A percentile compares a stretch with the other conserved stretches of the same genome.
These are phyloP conservation scores for Artemisia annua DNA, from an alignment of 129 eudicot species.

Conservation along the genomic window DNA sequence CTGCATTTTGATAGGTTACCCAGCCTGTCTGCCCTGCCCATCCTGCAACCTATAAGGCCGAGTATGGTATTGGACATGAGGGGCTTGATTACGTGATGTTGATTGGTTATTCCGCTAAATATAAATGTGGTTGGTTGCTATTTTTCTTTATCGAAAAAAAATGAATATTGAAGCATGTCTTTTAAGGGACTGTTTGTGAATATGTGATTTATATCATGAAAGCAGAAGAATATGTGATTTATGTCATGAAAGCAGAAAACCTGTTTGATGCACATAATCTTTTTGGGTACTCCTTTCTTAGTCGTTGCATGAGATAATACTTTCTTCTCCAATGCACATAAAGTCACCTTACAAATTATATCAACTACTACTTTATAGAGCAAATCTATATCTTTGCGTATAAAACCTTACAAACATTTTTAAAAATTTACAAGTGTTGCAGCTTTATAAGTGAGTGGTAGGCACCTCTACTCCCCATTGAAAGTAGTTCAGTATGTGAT, in stretches of 20 bases:
- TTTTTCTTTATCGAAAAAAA: background rate
- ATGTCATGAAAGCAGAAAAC: background rate
- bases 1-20: no score
- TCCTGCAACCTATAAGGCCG: no score
- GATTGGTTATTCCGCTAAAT: no score
- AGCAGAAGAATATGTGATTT: background rate
- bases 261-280: background rate
- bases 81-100: no score
- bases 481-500: slow-evolving; percentile 54
- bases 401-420: slow-evolving; percentile 11
- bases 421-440: slow-evolving; percentile 36
- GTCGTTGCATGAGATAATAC: background rate
- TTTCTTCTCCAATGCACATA: background rate
- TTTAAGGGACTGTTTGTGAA: background rate
- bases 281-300: background rate
- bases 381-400: slow-evolving; percentile 3
- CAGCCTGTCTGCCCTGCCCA: no score
- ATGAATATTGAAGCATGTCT: background rate
- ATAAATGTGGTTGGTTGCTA: no score
- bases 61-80: no score
- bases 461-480: slow-evolving; percentile 43
- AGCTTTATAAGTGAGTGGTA: slow-evolving; percentile 57
- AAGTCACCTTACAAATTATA: background rate
- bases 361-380: background rate
- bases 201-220: background rate